Evolutionary conservation across 2,329 filamentous ascomycete species (phyloP), one percentile per base, ranked within the genome.

Genomic region (Chalaropsis thielavioides): DNA sequence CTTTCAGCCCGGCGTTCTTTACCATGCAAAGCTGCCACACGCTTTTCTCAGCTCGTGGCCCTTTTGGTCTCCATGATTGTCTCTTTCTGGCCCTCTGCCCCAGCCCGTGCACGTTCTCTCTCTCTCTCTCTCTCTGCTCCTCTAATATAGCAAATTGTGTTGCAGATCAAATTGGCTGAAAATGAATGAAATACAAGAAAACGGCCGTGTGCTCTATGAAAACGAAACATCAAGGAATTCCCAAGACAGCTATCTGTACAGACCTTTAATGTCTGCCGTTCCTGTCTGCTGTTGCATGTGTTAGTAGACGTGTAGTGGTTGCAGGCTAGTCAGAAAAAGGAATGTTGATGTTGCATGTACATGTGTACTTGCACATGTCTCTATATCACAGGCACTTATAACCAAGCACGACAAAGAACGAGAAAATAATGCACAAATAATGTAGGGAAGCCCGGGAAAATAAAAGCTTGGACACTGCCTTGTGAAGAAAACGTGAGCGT

Each of bases 1-100:
- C 51, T 35, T 56, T 56, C 51, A 56, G 51, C 51, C 51, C 24
- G 51, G 51, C 27, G 51, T 56, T n/a, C 51, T 56, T 56, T 56
- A n/a, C 7, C 46, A n/a, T 49, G 46, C 46, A 49, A 49, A 24
- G 46, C 19, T 49, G 46, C 46, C 46, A 49, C 46, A 49, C 7
- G 11, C 8, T 6, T 6, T 31, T 31, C 22, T 35, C 24, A 17
- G 51, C 51, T 56, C 7, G 51, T 17, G 13, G 8, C 24, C 49
- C 27, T 31, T 8, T 43, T 43, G 41, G 41, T 4, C 41, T 43
- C 15, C 15, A 15, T 10, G 8, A 10, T 15, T 10, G 15, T 27
- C n/a, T 54, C 19, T 27, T 13, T 54, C 24, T 24, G 22, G 7
- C 49, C 24, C 8, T 54, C 15, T n/a, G 15, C 43, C 15, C 4